Percentiles rank a stretch among this genome's conserved stretches.
phyloP scores from a whole-genome alignment of 179 eudicot genomes.

The Silene vulgaris region DNA sequence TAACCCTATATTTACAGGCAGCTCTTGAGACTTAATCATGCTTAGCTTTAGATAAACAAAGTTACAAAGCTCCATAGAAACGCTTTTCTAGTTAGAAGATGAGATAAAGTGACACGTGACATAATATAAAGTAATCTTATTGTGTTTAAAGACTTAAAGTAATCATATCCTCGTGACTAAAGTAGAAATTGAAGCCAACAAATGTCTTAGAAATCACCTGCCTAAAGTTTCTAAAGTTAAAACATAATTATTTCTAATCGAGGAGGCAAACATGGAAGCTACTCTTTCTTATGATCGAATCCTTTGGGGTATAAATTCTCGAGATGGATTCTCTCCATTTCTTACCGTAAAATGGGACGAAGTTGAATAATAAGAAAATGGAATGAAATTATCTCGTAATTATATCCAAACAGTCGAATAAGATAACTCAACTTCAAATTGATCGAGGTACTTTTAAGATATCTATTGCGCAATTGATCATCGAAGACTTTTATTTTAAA shows the following conservation, averaged over 20 bases:
- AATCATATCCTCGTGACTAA: conserved; percentile 22
- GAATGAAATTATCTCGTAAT: no score
- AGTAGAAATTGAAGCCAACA: conserved; percentile 8
- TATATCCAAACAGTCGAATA: no score
- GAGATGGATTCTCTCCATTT: no score
- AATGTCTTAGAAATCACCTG: conserved; percentile 7
- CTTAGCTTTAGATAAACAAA: background rate
- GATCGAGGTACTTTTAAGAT: no score
- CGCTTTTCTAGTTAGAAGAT: background rate
- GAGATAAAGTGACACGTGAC: conserved; percentile 18
- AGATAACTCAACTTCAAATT: no score
- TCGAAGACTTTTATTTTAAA: no score
- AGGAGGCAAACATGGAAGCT: conserved; percentile 1
- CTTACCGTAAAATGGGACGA: no score
- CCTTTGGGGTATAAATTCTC: no score
- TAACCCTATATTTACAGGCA: no score
- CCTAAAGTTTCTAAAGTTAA: background rate
- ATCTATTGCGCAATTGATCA: no score
- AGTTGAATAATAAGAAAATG: no score
- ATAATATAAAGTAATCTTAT: conserved; percentile 5
- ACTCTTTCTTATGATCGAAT: background rate
- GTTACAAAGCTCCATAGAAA: background rate
- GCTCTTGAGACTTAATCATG: no score
- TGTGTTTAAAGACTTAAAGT: conserved; percentile 16
- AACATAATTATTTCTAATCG: conserved; percentile 3